Evolutionary conservation across 805 yeast genomes (phyloP), one percentile per base, ranked within the genome.

Genomic region (Tetrapisispora phaffii): DNA sequence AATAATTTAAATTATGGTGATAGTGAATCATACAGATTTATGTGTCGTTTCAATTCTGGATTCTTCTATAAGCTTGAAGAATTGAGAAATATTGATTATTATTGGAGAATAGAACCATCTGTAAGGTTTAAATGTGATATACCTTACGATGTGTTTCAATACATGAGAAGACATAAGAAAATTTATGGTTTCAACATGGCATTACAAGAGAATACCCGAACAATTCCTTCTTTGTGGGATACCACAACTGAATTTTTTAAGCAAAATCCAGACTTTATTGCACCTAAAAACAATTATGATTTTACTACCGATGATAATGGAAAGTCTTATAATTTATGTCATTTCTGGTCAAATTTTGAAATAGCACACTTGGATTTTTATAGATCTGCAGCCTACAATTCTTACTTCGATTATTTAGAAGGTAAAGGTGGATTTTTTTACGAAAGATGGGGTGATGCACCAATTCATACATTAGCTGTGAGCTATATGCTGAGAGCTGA

Each of bases 361-460:
- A 73, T 85, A 57, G 90, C 80, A n/a, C 74, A 76, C 47, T 71
- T 84, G 64, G 72, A 74, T 42, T 75, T 85, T 63, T 83, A 85
- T 84, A 72, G 88, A 59, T 62, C 75, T 16, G 76, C 79, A 44
- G 82, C 82, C 12, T 85, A 85, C 60, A 55, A 64, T 42, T 69
- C 73, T 45, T 85, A 79, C 65, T 85, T 85, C 55, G 80, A 82
- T 23, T 67, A 72, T 55, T 73, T 85, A 56, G 94, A 85, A 63
- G 62, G 74, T 48, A 74, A 80, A 16, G 94, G 94, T 59, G 94
- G 94, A 13, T 85, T 85, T 69, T 85, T 81, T 67, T 85, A 85
- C 63, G 85, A 82, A 68, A 73, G 94, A 62, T 83, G 93, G 95
- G 93, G 94, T 53, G 95, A 85, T 62, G 94, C 90, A 31, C 94